Evolutionary conservation across 1,284 basidiomycete species (phyloP).

Genomic region (Ceratobasidium sp.): DNA sequence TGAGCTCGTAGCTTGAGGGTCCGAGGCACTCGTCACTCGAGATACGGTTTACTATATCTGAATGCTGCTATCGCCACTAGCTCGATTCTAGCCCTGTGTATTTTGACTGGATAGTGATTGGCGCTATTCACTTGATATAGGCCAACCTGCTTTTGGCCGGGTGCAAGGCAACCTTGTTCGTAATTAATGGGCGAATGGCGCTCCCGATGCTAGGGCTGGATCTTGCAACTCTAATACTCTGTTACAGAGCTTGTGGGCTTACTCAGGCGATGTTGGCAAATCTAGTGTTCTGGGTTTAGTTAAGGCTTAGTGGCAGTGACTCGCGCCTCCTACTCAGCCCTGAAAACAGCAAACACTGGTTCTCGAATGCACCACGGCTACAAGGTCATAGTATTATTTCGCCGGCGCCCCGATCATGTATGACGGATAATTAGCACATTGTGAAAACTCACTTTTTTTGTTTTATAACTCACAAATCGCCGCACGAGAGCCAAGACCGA

Average conservation of each 20-base stretch:
- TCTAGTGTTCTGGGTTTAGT: background rate
- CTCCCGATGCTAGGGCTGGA: background rate
- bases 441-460: no score
- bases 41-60: background rate
- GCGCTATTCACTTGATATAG: background rate
- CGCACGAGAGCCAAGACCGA: background rate
- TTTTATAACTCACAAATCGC: no score
- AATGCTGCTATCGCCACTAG: background rate
- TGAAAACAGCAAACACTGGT: no score
- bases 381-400: no score
- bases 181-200: no score
- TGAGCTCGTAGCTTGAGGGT: constrained; percentile 13
- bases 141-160: background rate
- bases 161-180: background rate
- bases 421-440: no score
- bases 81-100: background rate
- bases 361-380: no score
- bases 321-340: background rate
- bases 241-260: background rate
- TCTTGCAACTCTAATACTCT: background rate
- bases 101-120: background rate
- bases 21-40: background rate
- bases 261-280: background rate
- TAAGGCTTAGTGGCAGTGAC: background rate
- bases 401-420: no score